Evolutionary conservation across 805 yeast genomes (phyloP), one percentile per base, ranked within the genome.

Genomic region (Suhomyces xylopsoci): DNA sequence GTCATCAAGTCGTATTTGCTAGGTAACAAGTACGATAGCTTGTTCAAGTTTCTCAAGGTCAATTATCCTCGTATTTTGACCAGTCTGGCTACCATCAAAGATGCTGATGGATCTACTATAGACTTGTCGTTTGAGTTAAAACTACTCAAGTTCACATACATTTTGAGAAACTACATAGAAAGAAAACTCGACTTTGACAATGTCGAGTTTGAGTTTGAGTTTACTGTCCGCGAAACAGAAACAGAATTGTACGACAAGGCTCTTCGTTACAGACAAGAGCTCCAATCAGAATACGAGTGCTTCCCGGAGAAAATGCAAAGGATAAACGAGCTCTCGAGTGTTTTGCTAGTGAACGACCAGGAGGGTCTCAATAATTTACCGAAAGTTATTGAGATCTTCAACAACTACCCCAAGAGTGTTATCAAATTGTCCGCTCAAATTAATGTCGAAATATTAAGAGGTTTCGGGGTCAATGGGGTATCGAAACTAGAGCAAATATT

Each of bases 21-120:
- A 41, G 68, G 70, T 2, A 79, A 81, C 20, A 72, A 82, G 17
- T 70, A 83, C 44, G 79, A 76, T 40, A 69, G 66, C 19, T 79
- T 79, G 15, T 56, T 77, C 48, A 64, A 64, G 41, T 64, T 74
- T 45, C 61, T 82, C 12, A 63, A 69, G 3, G 46, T 62, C 2
- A 65, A 69, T 24, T 79, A 72, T 56, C 47, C 57, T 3, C 36
- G 25, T 3, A 32, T 53, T 8, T 43, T 36, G 25, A 56, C 50
- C 5, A 19, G 25, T 19, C 25, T 41, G 45, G 43, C 22, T 7
- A 14, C n/a, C 6, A 12, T 34, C n/a, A 28, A 47, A 8, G 20
- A 24, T 22, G 24, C 22, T 3, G 25, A 10, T 10, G 20, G 36
- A 6, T 56, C 54, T 7, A 15, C 50, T 4, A 50, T 26, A 5